Evolutionary conservation across 164 flowering plant genomes (phyloP).

Genomic region (Taxillus chinensis): DNA sequence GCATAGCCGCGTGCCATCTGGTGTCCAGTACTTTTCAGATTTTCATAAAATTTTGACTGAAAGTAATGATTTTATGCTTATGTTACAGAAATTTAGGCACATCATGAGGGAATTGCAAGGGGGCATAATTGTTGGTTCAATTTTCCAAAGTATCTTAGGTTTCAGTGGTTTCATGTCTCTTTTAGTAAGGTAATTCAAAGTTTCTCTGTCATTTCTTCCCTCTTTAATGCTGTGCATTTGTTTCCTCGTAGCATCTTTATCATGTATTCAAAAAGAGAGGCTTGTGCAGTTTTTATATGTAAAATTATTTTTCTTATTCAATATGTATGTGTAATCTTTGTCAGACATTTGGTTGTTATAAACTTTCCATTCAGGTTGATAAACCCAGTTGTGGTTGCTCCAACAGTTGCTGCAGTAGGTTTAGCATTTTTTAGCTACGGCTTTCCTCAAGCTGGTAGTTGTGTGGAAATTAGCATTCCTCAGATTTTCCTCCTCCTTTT

Average conservation of each 20-base stretch:
- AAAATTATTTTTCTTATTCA: neutral
- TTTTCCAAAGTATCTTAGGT: slow-evolving; percentile 76
- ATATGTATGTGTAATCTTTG: neutral
- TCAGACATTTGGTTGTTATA: neutral
- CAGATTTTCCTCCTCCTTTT: slow-evolving; percentile 60
- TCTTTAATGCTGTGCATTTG: neutral
- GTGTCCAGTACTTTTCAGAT: neutral
- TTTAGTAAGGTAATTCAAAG: slow-evolving; percentile 46
- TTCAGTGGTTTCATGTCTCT: slow-evolving; percentile 77
- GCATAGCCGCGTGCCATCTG: neutral
- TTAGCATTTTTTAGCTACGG: slow-evolving; percentile 91
- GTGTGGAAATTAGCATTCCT: slow-evolving; percentile 83
- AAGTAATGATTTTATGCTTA: neutral
- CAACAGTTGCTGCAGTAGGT: slow-evolving; percentile 89
- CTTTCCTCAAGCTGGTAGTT: slow-evolving; percentile 85
- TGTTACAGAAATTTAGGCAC: slow-evolving; percentile 71
- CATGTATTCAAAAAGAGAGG: too few species aligned
- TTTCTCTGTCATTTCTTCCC: neutral
- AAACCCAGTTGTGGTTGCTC: slow-evolving; percentile 86
- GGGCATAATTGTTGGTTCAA: slow-evolving; percentile 78
- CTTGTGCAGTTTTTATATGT: neutral
- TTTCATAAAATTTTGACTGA: neutral
- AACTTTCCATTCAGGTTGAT: slow-evolving; percentile 49
- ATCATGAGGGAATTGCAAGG: slow-evolving; percentile 95
- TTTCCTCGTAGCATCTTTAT: neutral